phyloP scores from a whole-genome alignment of 225 moss, liverwort and hornwort genomes.

The Pleurozium schreberi region DNA sequence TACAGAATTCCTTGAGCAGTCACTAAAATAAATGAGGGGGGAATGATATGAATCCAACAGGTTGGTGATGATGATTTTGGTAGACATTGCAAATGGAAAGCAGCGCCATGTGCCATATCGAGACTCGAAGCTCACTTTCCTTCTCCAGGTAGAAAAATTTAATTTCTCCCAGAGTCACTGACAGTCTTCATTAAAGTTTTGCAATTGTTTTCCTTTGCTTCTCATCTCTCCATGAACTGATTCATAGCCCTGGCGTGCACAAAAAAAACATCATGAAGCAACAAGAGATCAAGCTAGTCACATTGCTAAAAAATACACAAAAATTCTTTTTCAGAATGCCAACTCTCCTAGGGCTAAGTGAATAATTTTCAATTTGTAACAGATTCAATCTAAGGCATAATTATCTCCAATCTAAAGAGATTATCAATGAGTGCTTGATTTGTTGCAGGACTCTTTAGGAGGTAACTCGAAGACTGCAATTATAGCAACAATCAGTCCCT shows the following conservation, averaged over 20 bases:
- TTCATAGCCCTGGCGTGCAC: neutral
- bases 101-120: constrained; percentile 42
- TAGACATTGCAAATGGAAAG: constrained; percentile 39
- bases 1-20: neutral
- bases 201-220: too few species aligned
- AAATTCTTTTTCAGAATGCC: neutral
- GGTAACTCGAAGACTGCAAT: constrained; percentile 38
- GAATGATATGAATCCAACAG: neutral
- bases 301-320: neutral
- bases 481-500: constrained; percentile 38
- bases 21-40: neutral
- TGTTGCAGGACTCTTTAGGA: constrained; percentile 32
- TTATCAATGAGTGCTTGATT: neutral
- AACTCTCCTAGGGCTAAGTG: too few species aligned
- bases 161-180: neutral
- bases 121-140: constrained; percentile 49
- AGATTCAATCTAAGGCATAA: neutral
- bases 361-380: neutral
- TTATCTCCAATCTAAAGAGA: neutral
- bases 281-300: neutral
- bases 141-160: constrained; percentile 10
- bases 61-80: constrained; percentile 41
- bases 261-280: neutral
- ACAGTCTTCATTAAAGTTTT: neutral
- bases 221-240: too few species aligned